A percentile compares a stretch with the other conserved stretches of the same genome.
Evolutionary conservation across 2,329 filamentous ascomycete genomes (phyloP).

Genomic region (Corynespora cassiicola): DNA sequence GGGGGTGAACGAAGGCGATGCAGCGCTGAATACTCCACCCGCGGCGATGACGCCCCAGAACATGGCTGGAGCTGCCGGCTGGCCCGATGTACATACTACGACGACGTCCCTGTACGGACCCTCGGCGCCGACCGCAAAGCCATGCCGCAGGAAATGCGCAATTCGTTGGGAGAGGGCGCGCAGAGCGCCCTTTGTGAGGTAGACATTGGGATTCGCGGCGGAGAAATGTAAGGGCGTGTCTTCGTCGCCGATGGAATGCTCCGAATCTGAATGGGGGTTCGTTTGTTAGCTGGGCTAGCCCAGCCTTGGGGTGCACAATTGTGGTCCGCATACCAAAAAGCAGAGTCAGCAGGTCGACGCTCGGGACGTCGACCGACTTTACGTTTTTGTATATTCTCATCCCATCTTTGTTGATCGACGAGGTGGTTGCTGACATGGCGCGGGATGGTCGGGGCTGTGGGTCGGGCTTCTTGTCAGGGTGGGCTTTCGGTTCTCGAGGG

Average conservation of each 20-base stretch:
- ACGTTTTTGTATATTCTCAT: slow-evolving; percentile 20
- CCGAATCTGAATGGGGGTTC: slow-evolving; percentile 14
- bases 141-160: slow-evolving; percentile 59
- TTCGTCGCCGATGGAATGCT: slow-evolving; percentile 46
- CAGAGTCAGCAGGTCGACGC: slow-evolving; percentile 40
- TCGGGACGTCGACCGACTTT: slow-evolving; percentile 22
- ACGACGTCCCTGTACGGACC: slow-evolving; percentile 58
- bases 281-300: not conserved
- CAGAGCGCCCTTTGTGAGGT: slow-evolving; percentile 60
- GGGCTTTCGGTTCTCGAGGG: too few relatives aligned
- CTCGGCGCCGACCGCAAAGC: slow-evolving; percentile 57
- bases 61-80: slow-evolving; percentile 57
- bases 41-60: slow-evolving; percentile 66
- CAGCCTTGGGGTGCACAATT: not conserved
- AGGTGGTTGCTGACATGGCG: slow-evolving; percentile 10
- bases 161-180: slow-evolving; percentile 57
- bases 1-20: slow-evolving; percentile 55
- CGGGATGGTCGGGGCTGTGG: too few relatives aligned
- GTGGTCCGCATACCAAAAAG: slow-evolving; percentile 35
- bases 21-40: slow-evolving; percentile 64
- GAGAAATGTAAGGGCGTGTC: slow-evolving; percentile 62
- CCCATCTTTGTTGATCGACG: slow-evolving; percentile 7
- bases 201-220: slow-evolving; percentile 59
- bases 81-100: slow-evolving; percentile 60
- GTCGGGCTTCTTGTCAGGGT: too few relatives aligned